Percentiles rank a stretch among this genome's conserved stretches.
phyloP scores from a whole-genome alignment of 1,284 basidiomycete genomes.

The Ustilago loliicola region DNA sequence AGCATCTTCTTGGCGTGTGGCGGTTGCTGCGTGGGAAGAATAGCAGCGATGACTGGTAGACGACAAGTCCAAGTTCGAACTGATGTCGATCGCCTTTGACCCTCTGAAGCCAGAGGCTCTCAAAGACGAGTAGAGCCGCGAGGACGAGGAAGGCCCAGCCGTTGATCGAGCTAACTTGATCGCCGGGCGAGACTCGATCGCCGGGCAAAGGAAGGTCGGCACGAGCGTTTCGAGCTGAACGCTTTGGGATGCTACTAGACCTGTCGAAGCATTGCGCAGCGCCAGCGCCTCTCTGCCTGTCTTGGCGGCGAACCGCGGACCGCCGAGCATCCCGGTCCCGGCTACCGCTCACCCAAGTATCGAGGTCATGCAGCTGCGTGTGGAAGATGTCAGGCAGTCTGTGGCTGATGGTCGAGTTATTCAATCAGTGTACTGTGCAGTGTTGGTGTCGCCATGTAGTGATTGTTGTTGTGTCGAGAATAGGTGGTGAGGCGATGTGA shows the following conservation, averaged over 20 bases:
- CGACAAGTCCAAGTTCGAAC: not conserved
- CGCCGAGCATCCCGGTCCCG: slow-evolving; percentile 39
- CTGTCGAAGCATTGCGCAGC: slow-evolving; percentile 3
- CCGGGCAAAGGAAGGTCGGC: slow-evolving; percentile 34
- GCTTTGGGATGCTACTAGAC: not conserved
- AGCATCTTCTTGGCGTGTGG: not conserved
- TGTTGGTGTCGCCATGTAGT: too few species aligned
- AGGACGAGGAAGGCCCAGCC: slow-evolving; percentile 12
- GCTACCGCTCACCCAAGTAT: slow-evolving; percentile 22
- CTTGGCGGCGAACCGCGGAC: slow-evolving; percentile 23
- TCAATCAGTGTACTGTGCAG: too few species aligned
- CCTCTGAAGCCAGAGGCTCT: not conserved
- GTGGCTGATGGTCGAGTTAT: not conserved
- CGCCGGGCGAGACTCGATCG: slow-evolving; percentile 6
- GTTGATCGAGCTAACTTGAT: not conserved
- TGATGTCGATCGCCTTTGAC: not conserved
- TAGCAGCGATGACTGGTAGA: slow-evolving; percentile 9
- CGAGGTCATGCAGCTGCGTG: slow-evolving; percentile 26
- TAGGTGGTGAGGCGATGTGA: not conserved
- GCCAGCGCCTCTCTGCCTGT: slow-evolving; percentile 16
- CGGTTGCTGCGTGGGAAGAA: slow-evolving; percentile 17
- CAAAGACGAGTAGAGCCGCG: not conserved
- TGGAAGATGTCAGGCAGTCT: not conserved
- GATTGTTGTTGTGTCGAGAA: not conserved
- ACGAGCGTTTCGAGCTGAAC: slow-evolving; percentile 9